Percentiles rank a stretch among this genome's conserved stretches.
Evolutionary conservation across 2,329 filamentous ascomycete genomes (phyloP).

Genomic region (Diaporthe sp.): DNA sequence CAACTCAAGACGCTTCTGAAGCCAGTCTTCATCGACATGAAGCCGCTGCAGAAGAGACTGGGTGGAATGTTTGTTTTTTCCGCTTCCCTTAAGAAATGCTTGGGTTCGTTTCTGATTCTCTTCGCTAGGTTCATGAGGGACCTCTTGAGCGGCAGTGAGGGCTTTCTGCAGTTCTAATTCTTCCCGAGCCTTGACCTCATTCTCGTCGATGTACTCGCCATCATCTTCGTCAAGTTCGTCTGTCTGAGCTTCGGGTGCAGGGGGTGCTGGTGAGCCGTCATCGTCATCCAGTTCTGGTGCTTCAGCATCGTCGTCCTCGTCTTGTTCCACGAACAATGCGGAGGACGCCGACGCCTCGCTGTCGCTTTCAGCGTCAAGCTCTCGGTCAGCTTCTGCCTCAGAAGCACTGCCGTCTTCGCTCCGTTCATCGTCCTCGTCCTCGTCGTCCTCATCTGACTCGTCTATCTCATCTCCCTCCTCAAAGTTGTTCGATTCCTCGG

Average conservation of each 20-base stretch:
- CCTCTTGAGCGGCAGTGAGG: constrained; percentile 43
- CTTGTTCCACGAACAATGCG: constrained; percentile 36
- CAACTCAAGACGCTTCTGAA: constrained; percentile 41
- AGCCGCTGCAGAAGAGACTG: constrained; percentile 64
- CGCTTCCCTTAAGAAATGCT: constrained; percentile 65
- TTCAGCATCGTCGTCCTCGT: background rate
- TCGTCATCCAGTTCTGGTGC: constrained; percentile 4
- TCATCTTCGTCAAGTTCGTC: constrained; percentile 45
- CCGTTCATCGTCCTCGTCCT: constrained; percentile 48
- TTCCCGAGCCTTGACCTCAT: constrained; percentile 64
- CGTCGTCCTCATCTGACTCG: constrained; percentile 39
- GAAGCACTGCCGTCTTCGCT: constrained; percentile 34
- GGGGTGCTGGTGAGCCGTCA: background rate
- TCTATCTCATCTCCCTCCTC: constrained; percentile 38
- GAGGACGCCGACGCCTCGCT: constrained; percentile 7
- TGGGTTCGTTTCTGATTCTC: constrained; percentile 56
- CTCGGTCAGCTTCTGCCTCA: constrained; percentile 28
- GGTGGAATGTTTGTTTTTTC: constrained; percentile 70
- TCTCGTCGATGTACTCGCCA: constrained; percentile 64
- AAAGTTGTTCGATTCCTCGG: constrained; percentile 38
- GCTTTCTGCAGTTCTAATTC: constrained; percentile 44
- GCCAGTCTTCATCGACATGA: constrained; percentile 47
- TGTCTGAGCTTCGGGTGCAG: constrained; percentile 40
- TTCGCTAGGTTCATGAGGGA: constrained; percentile 46
- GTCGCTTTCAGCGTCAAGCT: constrained; percentile 9